These are phyloP conservation scores for Dryas drummondii DNA, from an alignment of 306 rosid species.

Conservation along the genomic window DNA sequence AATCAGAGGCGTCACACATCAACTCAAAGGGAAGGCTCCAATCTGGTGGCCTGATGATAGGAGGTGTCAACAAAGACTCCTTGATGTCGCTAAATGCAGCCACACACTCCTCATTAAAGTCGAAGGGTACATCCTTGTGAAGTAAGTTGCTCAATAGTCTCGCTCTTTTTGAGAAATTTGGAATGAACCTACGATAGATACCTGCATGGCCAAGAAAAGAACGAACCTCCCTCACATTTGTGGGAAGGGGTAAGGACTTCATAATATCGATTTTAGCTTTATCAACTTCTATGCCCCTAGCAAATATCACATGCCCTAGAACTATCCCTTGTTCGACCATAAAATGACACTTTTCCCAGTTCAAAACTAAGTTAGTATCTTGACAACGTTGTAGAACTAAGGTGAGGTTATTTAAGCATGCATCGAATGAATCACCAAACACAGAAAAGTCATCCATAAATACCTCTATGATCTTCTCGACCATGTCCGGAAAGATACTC, in stretches of 20 bases:
- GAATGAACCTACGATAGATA: neutral
- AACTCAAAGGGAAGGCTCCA: neutral
- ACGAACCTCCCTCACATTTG: neutral
- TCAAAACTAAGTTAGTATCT: neutral
- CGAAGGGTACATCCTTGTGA: too few relatives aligned
- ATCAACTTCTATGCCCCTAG: too few relatives aligned
- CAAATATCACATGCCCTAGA: too few relatives aligned
- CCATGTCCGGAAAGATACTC: too few relatives aligned
- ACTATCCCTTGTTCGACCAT: too few relatives aligned
- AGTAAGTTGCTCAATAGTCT: too few relatives aligned
- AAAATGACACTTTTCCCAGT: too few relatives aligned
- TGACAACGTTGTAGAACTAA: neutral
- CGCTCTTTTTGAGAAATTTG: too few relatives aligned
- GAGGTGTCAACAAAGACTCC: neutral
- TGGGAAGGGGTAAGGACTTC: too few relatives aligned
- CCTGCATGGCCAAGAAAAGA: neutral
- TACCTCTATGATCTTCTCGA: neutral
- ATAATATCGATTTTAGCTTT: too few relatives aligned
- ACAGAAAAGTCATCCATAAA: neutral
- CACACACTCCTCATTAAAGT: neutral
- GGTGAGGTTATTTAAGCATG: neutral
- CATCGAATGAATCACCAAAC: neutral
- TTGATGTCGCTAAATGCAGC: neutral
- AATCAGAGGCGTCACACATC: neutral
- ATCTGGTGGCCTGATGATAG: neutral